Evolutionary conservation across 331 rosid genomes (phyloP).

Genomic region (Dryas integrifolia): DNA sequence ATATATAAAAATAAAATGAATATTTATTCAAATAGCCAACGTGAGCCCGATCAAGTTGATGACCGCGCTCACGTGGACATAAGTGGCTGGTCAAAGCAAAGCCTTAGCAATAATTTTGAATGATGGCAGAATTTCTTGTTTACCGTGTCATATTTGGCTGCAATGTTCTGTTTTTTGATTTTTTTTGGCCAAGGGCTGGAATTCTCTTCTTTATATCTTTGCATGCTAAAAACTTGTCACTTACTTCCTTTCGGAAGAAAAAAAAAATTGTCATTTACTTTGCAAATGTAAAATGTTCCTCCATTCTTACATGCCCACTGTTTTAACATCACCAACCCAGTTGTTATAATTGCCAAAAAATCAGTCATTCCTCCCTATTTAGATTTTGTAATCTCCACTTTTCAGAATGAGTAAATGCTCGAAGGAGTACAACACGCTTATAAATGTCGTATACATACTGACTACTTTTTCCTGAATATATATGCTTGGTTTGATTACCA

Average conservation of each 20-base stretch:
- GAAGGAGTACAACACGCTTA: neutral
- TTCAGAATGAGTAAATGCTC: neutral
- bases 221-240: neutral
- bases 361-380: neutral
- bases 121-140: neutral
- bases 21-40: too few relatives aligned
- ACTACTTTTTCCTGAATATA: neutral
- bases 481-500: neutral
- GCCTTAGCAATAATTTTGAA: too few relatives aligned
- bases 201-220: neutral
- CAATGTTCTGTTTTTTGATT: neutral
- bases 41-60: too few relatives aligned
- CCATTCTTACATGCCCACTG: too few relatives aligned
- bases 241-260: neutral
- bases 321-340: too few relatives aligned
- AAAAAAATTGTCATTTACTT: too few relatives aligned
- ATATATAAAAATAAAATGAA: neutral
- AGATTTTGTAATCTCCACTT: conserved; percentile 13
- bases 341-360: neutral
- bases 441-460: neutral
- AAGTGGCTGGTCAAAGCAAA: neutral
- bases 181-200: neutral
- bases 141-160: neutral
- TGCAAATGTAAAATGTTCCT: too few relatives aligned
- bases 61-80: neutral